Evolutionary conservation across 495 filamentous ascomycete genomes (phyloP), one percentile per base, ranked within the genome.

Genomic region (Neurospora sp.): DNA sequence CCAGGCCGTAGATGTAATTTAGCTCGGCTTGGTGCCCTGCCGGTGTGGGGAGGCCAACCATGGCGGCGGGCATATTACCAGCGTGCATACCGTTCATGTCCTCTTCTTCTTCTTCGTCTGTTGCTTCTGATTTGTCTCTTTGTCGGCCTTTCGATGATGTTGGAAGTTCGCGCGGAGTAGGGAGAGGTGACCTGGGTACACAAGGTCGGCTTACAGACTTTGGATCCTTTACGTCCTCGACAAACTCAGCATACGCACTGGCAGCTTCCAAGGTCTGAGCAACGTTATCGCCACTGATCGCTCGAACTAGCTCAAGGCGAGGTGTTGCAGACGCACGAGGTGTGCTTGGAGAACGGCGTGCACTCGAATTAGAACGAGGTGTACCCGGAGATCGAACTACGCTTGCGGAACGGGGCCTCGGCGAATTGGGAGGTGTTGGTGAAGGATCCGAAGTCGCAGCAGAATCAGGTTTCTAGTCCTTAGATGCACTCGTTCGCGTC

Each of bases 1-100:
- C 91, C 88, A 94, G 91, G 68, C 89, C 86, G 79, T 93, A 94
- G 59, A 97, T 88, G 79, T 93, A 91, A 77, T 94, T 93, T 73
- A 96, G 88, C 79, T 97, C 93, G 83, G 92, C 91, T 82, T 95
- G 92, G 77, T 95, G 92, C 22, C 93, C 93, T 31, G 92, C 92
- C 71, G 90, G 91, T 78, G 91, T 90, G 22, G 92, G 90, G 69
- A 89, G 80, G 68, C 83, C 80, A 39, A 84, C 78, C 73, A 88
- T 88, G 72, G 76, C 82, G 68, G 79, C 81, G 41, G 80, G 80
- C 76, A 82, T 79, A 74, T 81, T 81, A 72, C 76, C 82, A 74
- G 86, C 89, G 75, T 88, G 90, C 78, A 90, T 87, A 65, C 86
- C 87, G 77, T 91, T 91, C 74, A 86, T 84, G 73, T 88, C 61